These are phyloP conservation scores for Yamadazyma triangularis DNA, from an alignment of 1,139 yeast species.

Conservation along the genomic window DNA sequence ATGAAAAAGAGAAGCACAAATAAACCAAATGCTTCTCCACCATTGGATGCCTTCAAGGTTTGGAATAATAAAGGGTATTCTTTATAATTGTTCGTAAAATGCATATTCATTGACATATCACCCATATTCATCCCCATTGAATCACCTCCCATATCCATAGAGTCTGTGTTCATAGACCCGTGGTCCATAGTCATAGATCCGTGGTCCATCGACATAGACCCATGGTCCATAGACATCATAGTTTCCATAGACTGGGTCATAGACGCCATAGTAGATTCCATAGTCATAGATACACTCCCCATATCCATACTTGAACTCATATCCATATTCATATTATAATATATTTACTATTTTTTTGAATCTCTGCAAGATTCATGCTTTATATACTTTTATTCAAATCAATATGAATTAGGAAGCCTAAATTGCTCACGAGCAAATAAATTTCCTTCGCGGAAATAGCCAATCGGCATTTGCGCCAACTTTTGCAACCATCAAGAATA, in stretches of 20 bases:
- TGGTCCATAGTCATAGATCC: slow-evolving; percentile 3
- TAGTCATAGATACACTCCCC: slow-evolving; percentile 11
- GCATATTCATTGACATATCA: slow-evolving; percentile 70
- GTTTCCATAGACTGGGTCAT: slow-evolving; percentile 6
- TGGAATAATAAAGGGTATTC: slow-evolving; percentile 61
- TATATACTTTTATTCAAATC: too few species aligned
- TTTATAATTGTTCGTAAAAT: slow-evolving; percentile 45
- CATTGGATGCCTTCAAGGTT: slow-evolving; percentile 45
- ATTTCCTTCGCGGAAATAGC: background rate
- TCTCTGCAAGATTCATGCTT: too few species aligned
- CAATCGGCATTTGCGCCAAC: background rate
- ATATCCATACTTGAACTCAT: slow-evolving; percentile 10
- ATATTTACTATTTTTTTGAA: too few species aligned
- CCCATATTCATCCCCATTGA: too few species aligned
- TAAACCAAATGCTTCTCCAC: slow-evolving; percentile 68
- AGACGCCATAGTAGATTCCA: slow-evolving; percentile 8
- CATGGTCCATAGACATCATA: slow-evolving; percentile 1
- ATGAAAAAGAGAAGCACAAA: slow-evolving; percentile 55
- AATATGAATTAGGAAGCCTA: too few species aligned
- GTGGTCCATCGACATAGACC: background rate
- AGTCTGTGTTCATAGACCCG: slow-evolving; percentile 1
- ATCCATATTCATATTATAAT: slow-evolving; percentile 6
- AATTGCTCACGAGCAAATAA: background rate
- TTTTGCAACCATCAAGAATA: too few species aligned
- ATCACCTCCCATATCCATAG: slow-evolving; percentile 14